Evolutionary conservation across 257 asterid species (phyloP).

Genomic region (Jasminum sambac): DNA sequence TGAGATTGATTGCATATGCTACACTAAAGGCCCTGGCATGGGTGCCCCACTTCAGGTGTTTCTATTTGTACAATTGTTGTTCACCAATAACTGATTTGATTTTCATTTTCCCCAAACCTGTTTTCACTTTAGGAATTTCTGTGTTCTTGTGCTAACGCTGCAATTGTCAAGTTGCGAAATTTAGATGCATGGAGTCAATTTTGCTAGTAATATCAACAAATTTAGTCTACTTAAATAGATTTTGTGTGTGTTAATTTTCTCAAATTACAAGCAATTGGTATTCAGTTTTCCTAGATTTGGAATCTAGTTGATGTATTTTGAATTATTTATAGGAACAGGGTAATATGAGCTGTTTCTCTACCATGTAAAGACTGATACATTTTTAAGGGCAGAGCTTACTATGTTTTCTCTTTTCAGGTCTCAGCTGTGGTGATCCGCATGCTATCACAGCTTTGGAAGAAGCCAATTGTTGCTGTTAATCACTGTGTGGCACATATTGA

Average conservation of each 20-base stretch:
- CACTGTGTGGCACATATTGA: conserved; percentile 97
- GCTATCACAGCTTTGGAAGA: conserved; percentile 90
- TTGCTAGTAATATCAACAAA: neutral
- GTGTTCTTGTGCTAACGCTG: neutral
- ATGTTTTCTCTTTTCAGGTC: conserved; percentile 48
- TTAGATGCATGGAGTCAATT: neutral
- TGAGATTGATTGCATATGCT: conserved; percentile 83
- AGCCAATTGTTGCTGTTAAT: conserved; percentile 86
- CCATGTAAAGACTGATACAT: neutral
- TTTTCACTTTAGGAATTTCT: neutral
- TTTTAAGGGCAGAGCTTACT: neutral
- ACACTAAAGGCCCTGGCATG: conserved; percentile 98
- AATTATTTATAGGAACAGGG: neutral
- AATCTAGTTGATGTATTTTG: neutral
- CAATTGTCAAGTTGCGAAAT: neutral
- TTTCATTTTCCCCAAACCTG: neutral
- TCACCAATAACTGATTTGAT: neutral
- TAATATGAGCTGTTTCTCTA: neutral
- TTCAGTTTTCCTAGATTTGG: neutral
- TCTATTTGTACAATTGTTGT: neutral
- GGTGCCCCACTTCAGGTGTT: conserved; percentile 74
- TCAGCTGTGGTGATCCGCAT: conserved; percentile 81
- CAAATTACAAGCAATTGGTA: neutral
- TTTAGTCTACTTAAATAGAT: neutral
- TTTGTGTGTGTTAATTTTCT: neutral